These are phyloP conservation scores for Solanum dulcamara DNA, from an alignment of 257 asterid genomes.

Conservation along the genomic window DNA sequence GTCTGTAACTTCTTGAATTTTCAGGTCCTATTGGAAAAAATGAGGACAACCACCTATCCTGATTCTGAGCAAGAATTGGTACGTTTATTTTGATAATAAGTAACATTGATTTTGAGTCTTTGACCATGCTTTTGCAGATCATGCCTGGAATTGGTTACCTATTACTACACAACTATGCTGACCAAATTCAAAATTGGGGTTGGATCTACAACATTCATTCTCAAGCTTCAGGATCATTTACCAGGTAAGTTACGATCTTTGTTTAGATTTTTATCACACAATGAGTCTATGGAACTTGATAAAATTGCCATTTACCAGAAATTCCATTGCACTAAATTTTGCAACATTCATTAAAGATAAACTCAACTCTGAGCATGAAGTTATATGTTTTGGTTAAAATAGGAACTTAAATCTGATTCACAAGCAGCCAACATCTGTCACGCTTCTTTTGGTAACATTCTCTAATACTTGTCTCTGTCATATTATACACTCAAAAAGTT, in stretches of 20 bases:
- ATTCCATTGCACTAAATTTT: background rate
- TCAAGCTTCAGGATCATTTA: slow-evolving; percentile 50
- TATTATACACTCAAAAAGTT: too few relatives aligned
- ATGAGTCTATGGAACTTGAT: background rate
- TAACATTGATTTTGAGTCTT: too few relatives aligned
- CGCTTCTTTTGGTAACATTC: too few relatives aligned
- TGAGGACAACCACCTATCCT: too few relatives aligned
- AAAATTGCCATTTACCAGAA: background rate
- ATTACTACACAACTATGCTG: slow-evolving; percentile 46
- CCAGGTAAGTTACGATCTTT: slow-evolving; percentile 39
- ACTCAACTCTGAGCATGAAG: background rate
- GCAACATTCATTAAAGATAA: background rate
- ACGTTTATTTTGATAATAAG: too few relatives aligned
- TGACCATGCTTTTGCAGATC: too few relatives aligned
- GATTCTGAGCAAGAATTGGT: too few relatives aligned
- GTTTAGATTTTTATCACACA: background rate
- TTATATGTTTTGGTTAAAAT: slow-evolving; percentile 11
- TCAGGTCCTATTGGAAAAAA: too few relatives aligned
- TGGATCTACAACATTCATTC: slow-evolving; percentile 77
- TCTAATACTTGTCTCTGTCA: too few relatives aligned
- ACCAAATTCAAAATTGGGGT: slow-evolving; percentile 75
- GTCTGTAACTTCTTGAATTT: too few relatives aligned
- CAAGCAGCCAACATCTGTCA: slow-evolving; percentile 11
- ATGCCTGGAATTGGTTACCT: too few relatives aligned
- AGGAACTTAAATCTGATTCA: slow-evolving; percentile 63